Evolutionary conservation across 768 basidiomycete species (phyloP).

Genomic region (Phlegmacium glaucopus): DNA sequence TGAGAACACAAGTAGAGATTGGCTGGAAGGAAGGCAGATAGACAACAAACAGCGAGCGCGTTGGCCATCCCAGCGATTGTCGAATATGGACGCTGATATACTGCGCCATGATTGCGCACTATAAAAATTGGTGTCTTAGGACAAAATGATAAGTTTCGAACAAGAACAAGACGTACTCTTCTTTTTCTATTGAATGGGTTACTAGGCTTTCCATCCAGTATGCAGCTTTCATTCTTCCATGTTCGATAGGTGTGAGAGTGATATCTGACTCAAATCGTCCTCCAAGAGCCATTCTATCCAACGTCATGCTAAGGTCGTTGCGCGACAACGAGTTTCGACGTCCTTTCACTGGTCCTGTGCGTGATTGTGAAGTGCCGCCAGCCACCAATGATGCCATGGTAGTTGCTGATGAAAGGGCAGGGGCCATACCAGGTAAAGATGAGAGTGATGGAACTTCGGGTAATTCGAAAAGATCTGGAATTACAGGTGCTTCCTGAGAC

Average conservation of each 20-base stretch:
- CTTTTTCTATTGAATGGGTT: constrained; percentile 41
- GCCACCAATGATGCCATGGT: constrained; percentile 48
- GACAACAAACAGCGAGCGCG: constrained; percentile 50
- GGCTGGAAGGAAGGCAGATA: constrained; percentile 47
- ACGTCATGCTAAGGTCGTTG: constrained; percentile 54
- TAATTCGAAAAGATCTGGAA: constrained; percentile 32
- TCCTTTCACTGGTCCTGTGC: constrained; percentile 23
- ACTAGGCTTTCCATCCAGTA: constrained; percentile 71
- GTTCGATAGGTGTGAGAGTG: constrained; percentile 40
- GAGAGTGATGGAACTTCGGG: constrained; percentile 42
- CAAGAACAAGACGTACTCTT: constrained; percentile 43
- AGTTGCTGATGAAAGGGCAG: constrained; percentile 48
- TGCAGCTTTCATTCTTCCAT: constrained; percentile 65
- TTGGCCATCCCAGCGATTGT: constrained; percentile 59
- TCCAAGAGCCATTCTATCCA: constrained; percentile 70
- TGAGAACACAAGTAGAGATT: constrained; percentile 44
- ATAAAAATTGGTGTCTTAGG: background rate
- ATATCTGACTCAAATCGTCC: constrained; percentile 42
- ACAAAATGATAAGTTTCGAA: background rate
- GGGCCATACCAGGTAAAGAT: constrained; percentile 50
- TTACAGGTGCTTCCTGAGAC: constrained; percentile 32
- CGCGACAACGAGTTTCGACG: constrained; percentile 46
- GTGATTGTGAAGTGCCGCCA: constrained; percentile 19
- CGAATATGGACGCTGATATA: constrained; percentile 60
- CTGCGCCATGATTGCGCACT: constrained; percentile 42